A percentile compares a stretch with the other conserved stretches of the same genome.
phyloP scores from a whole-genome alignment of 2,329 filamentous ascomycete species.

The Penicillium sp. region DNA sequence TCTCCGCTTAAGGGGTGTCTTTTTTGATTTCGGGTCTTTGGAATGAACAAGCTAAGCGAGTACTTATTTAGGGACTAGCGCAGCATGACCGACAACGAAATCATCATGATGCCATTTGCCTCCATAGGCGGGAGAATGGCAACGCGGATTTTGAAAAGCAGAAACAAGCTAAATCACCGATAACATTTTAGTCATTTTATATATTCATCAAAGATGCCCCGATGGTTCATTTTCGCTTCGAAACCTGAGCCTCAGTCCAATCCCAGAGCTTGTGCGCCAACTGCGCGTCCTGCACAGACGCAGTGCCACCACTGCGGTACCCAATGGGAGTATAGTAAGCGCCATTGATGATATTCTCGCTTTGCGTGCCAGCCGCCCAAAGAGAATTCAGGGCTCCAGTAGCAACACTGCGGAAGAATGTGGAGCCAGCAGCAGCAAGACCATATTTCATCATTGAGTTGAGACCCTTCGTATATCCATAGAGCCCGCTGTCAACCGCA shows the following conservation, averaged over 20 bases:
- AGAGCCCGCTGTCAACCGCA: constrained; percentile 43
- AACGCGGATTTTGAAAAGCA: background rate
- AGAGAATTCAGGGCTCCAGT: constrained; percentile 43
- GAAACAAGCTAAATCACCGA: background rate
- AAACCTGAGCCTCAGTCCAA: constrained; percentile 42
- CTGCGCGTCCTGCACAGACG: constrained; percentile 31
- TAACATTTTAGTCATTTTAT: background rate
- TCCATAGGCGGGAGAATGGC: background rate
- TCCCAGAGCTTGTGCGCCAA: constrained; percentile 42
- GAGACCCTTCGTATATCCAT: constrained; percentile 28
- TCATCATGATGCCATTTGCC: constrained; percentile 23
- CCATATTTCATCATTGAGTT: constrained; percentile 24
- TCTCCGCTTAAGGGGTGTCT: background rate
- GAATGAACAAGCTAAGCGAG: background rate
- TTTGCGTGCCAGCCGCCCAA: constrained; percentile 38
- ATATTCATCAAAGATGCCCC: background rate
- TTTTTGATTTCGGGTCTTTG: background rate
- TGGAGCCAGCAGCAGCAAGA: constrained; percentile 16
- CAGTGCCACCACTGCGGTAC: constrained; percentile 27
- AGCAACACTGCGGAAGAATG: constrained; percentile 32
- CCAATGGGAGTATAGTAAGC: constrained; percentile 45
- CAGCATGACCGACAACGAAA: constrained; percentile 8
- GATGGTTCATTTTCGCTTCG: constrained; percentile 10
- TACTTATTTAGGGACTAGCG: background rate
- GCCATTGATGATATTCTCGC: constrained; percentile 35